Base-by-base conservation (phyloP, 148 eudicot genomes). In the Arctostaphylos glauca region DNA sequence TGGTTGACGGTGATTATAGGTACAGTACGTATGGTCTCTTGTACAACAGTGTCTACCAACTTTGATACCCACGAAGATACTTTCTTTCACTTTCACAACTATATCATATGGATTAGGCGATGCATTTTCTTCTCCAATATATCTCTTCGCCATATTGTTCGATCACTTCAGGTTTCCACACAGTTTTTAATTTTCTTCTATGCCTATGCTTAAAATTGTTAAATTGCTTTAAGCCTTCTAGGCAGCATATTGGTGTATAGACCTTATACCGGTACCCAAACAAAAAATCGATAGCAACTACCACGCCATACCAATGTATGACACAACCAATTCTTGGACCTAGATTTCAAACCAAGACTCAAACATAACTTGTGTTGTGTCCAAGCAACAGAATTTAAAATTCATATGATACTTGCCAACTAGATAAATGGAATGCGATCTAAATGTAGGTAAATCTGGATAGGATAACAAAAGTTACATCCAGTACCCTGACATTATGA, bases 351-450 rank as follows among this genome's bases (percentile, higher is more conserved):
- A 13, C 7, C 48, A 38, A 7, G 19, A 6, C 46, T 70, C 48
- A 43, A 70, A 70, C 59, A 49, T 76, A 44, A 21, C 59, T 43
- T 25, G 15, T 21, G 7, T 66, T 66, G 67, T 48, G 19, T 13
- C 78, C 78, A 76, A 50, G 41, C 43, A 76, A 76, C 77, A 47
- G 19, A 74, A 31, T 31, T 74, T 74, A 74, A 8, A 9, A 74
- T 47, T 47, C 77, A 74, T 74, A 31, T 74, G 5, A n/a, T 1
- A 0, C 3, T 12, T 38, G 31, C 23, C 55, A 47, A 47, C 10
- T 15, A 76, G 52, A 31, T 9, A 7, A 25, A 76, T 25, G 3
- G 19, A 76, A n/a, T 52, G 55, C 25, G 52, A 48, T 7, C 44
- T 46, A 50, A 52, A 76, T 31, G 38, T 38, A 16, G n/a, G 59